A percentile compares a stretch with the other conserved stretches of the same genome.
Evolutionary conservation across 2,329 filamentous ascomycete genomes (phyloP).

Genomic region (Penicillium sp.): DNA sequence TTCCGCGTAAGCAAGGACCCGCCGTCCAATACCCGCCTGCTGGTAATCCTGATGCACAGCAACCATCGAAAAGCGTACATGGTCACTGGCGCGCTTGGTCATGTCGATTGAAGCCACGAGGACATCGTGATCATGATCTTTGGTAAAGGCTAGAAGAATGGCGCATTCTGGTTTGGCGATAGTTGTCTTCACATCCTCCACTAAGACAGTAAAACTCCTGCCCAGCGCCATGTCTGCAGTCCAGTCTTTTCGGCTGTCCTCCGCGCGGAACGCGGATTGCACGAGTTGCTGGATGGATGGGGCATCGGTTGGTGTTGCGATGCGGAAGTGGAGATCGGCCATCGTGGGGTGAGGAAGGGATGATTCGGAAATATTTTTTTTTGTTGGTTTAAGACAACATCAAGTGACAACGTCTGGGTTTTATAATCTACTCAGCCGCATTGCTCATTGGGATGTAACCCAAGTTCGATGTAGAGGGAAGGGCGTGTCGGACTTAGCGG

Average conservation of each 20-base stretch:
- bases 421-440: background rate
- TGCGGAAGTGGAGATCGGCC: slow-evolving; percentile 35
- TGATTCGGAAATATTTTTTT: background rate
- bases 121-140: background rate
- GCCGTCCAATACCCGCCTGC: slow-evolving; percentile 24
- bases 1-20: slow-evolving; percentile 30
- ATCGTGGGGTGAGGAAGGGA: slow-evolving; percentile 3
- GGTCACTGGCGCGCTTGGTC: slow-evolving; percentile 11
- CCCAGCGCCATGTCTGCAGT: slow-evolving; percentile 35
- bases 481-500: background rate
- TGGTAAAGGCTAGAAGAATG: slow-evolving; percentile 24
- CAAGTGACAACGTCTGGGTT: background rate
- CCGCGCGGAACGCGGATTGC: slow-evolving; percentile 43
- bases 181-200: slow-evolving; percentile 21
- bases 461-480: background rate
- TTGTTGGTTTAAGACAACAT: background rate
- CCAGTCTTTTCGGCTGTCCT: slow-evolving; percentile 39
- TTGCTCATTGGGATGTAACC: background rate
- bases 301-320: slow-evolving; percentile 40
- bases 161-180: slow-evolving; percentile 31
- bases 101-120: slow-evolving; percentile 23
- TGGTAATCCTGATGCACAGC: slow-evolving; percentile 24
- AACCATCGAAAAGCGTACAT: slow-evolving; percentile 25
- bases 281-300: slow-evolving; percentile 38
- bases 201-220: slow-evolving; percentile 21